These are phyloP conservation scores for Epichloe hybrida DNA, from an alignment of 2,329 filamentous ascomycete species.

Conservation along the genomic window DNA sequence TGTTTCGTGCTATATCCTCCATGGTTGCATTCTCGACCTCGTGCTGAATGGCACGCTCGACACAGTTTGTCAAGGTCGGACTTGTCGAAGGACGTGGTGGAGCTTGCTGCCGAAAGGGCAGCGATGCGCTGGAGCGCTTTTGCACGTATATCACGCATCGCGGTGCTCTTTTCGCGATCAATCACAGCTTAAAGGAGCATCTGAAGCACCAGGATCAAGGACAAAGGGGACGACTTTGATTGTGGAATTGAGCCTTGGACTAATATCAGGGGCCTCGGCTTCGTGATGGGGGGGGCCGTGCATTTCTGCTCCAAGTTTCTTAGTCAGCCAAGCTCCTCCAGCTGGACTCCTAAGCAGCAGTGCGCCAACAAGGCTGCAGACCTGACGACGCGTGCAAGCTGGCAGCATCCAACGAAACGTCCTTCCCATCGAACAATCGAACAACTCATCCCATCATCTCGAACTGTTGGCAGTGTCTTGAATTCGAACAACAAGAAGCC, in stretches of 20 bases:
- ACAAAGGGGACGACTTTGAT: background rate
- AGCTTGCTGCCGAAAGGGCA: conserved; percentile 42
- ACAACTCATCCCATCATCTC: conserved; percentile 4
- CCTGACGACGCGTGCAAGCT: conserved; percentile 23
- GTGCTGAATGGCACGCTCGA: conserved; percentile 37
- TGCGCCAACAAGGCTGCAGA: conserved; percentile 2
- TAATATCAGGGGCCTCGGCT: conserved; percentile 1
- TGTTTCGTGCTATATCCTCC: conserved; percentile 27
- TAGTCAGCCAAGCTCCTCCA: conserved; percentile 29
- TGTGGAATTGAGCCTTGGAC: background rate
- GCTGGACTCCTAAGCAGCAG: conserved; percentile 7
- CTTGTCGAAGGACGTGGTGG: conserved; percentile 41
- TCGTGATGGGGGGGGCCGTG: background rate
- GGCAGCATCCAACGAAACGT: conserved; percentile 10
- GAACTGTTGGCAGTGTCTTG: background rate
- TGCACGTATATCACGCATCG: conserved; percentile 45
- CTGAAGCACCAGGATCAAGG: background rate
- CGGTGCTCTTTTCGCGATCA: conserved; percentile 14
- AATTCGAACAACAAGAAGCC: background rate
- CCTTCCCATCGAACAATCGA: conserved; percentile 8
- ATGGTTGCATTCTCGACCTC: conserved; percentile 32
- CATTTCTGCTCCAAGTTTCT: conserved; percentile 10
- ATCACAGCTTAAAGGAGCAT: background rate
- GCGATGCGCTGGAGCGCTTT: conserved; percentile 53
- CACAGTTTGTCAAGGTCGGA: conserved; percentile 51